Evolutionary conservation across 2,329 filamentous ascomycete species (phyloP).

Genomic region (Coniochaeta sp.): DNA sequence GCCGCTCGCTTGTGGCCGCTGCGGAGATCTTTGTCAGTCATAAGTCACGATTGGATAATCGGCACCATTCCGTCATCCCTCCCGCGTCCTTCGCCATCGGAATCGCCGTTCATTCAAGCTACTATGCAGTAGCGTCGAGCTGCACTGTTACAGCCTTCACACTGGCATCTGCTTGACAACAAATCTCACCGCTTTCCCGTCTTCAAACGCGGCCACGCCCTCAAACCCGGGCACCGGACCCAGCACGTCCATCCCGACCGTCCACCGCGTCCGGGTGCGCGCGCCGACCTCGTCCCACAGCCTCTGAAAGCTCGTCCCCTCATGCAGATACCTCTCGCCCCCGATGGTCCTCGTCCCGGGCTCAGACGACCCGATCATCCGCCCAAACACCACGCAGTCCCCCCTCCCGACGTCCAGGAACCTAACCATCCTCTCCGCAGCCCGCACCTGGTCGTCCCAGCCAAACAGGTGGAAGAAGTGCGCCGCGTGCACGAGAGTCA

Average conservation of each 20-base stretch:
- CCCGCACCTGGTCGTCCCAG: conserved; percentile 15
- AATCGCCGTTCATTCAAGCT: too few species aligned
- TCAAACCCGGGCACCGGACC: background rate
- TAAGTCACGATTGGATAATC: background rate
- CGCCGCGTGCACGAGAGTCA: conserved; percentile 18
- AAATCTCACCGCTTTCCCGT: background rate
- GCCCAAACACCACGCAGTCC: conserved; percentile 16
- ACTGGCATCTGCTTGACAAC: background rate
- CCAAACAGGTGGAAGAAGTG: conserved; percentile 22
- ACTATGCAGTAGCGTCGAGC: too few species aligned
- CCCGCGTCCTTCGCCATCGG: background rate
- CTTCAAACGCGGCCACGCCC: background rate
- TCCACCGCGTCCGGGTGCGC: conserved; percentile 17
- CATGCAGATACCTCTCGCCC: conserved; percentile 2
- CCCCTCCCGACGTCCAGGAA: conserved; percentile 12
- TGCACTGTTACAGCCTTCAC: background rate
- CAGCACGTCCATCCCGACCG: conserved; percentile 3
- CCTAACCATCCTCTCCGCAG: conserved; percentile 13
- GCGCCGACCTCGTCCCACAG: conserved; percentile 30
- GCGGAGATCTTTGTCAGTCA: background rate
- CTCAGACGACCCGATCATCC: conserved; percentile 17
- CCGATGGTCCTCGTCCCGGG: conserved; percentile 3
- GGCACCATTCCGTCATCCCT: background rate
- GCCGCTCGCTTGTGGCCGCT: background rate
- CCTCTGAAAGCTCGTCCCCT: conserved; percentile 28